phyloP scores from a whole-genome alignment of 1,284 basidiomycete species.

The Retiboletus flavoniger region DNA sequence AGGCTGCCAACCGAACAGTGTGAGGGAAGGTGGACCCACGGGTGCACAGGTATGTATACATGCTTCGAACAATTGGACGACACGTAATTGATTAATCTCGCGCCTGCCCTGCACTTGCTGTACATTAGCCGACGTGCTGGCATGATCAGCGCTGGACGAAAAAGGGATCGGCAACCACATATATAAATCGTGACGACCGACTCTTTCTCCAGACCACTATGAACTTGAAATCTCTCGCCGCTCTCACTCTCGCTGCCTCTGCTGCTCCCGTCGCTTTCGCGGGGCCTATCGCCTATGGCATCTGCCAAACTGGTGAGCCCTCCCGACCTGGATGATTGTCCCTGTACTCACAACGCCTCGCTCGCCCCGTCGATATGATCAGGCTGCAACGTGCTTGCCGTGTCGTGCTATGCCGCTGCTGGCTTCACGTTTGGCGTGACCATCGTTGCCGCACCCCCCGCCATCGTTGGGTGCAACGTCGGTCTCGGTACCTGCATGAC shows the following conservation, averaged over 20 bases:
- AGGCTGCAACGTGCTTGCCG: slow-evolving; percentile 55
- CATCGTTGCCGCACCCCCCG: slow-evolving; percentile 43
- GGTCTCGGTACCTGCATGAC: slow-evolving; percentile 49
- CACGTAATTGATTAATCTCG: too few species aligned
- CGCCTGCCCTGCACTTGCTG: slow-evolving; percentile 8
- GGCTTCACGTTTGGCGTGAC: slow-evolving; percentile 53
- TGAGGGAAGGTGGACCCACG: slow-evolving; percentile 2
- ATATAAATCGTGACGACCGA: slow-evolving; percentile 12
- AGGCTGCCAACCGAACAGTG: too few species aligned
- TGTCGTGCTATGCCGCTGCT: slow-evolving; percentile 54
- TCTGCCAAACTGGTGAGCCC: slow-evolving; percentile 48
- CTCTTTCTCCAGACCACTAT: slow-evolving; percentile 7
- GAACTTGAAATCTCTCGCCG: slow-evolving; percentile 29
- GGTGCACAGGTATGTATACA: too few species aligned
- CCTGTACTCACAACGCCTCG: not conserved
- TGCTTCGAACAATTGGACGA: too few species aligned
- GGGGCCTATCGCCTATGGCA: slow-evolving; percentile 44
- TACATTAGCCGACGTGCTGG: not conserved
- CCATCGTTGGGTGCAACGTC: slow-evolving; percentile 50
- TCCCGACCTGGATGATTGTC: not conserved
- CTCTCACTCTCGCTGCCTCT: slow-evolving; percentile 23
- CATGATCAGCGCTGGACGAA: slow-evolving; percentile 7
- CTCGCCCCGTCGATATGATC: not conserved
- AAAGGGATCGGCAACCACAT: not conserved
- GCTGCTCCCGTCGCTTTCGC: slow-evolving; percentile 29